Conservation (phyloP, 164 flowering plant species). For the Stephania cephalantha region DNA sequence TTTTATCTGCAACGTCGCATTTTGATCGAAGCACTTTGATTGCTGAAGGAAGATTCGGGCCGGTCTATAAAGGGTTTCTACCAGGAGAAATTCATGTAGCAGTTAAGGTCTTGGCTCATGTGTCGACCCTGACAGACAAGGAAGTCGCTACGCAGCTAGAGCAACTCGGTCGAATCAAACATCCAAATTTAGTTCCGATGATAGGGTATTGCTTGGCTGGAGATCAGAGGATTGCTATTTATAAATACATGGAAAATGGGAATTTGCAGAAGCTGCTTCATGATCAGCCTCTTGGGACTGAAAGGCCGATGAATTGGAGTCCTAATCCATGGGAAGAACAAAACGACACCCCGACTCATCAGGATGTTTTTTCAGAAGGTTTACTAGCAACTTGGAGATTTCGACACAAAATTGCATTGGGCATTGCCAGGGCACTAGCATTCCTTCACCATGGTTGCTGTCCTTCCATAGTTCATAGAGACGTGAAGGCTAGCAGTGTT, state of each 20-base stretch:
- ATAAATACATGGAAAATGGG: conserved; percentile 88
- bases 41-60: conserved; percentile 86
- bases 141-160: conserved; percentile 80
- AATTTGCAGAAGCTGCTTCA: conserved; percentile 72
- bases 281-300: conserved; percentile 62
- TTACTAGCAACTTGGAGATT: conserved; percentile 59
- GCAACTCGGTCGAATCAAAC: conserved; percentile 68
- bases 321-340: conserved; percentile 76
- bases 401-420: conserved; percentile 69
- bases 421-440: conserved; percentile 80
- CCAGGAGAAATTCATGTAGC: conserved; percentile 91
- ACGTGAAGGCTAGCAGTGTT: conserved; percentile 75
- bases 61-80: conserved; percentile 73
- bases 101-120: conserved; percentile 70
- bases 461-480: conserved; percentile 73
- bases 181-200: conserved; percentile 82
- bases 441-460: conserved; percentile 93
- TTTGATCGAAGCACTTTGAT: conserved; percentile 69
- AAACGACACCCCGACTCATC: conserved; percentile 38
- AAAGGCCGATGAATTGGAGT: conserved; percentile 62
- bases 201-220: conserved; percentile 88
- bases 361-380: conserved; percentile 43
- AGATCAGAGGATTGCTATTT: conserved; percentile 76
- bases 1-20: conserved; percentile 78
- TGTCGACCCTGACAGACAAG: conserved; percentile 61